phyloP scores from a whole-genome alignment of 495 filamentous ascomycete genomes.

The Penicillium macrosclerotiorum region DNA sequence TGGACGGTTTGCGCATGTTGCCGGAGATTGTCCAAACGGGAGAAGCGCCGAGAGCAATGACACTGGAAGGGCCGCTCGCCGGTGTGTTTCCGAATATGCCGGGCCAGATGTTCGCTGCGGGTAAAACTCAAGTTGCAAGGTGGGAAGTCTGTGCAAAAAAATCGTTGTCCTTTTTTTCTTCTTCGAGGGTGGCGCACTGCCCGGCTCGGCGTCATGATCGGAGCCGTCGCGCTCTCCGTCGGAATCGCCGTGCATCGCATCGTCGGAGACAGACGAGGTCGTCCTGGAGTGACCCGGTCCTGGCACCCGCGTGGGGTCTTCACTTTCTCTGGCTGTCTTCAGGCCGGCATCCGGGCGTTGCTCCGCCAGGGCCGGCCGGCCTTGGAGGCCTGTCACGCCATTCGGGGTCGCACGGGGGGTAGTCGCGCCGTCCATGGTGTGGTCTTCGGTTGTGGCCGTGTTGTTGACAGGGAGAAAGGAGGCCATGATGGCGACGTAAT shows the following conservation, averaged over 20 bases:
- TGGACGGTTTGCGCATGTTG: slow-evolving; percentile 98
- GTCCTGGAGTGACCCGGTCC: slow-evolving; percentile 21
- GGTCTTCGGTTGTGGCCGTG: slow-evolving; percentile 55
- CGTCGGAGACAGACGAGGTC: slow-evolving; percentile 55
- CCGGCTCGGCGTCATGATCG: slow-evolving; percentile 69
- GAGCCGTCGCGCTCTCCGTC: slow-evolving; percentile 73
- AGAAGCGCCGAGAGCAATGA: slow-evolving; percentile 92
- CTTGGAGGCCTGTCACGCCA: slow-evolving; percentile 33
- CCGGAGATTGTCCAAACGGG: slow-evolving; percentile 91
- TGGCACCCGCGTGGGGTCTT: slow-evolving; percentile 11
- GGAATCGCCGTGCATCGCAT: slow-evolving; percentile 71
- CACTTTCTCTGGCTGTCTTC: slow-evolving; percentile 12
- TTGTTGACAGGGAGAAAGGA: slow-evolving; percentile 79
- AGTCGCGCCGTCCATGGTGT: slow-evolving; percentile 52
- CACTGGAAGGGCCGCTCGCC: slow-evolving; percentile 97
- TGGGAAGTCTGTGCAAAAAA: slow-evolving; percentile 97
- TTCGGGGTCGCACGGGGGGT: slow-evolving; percentile 58
- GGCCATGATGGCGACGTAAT: slow-evolving; percentile 45
- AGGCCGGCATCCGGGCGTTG: slow-evolving; percentile 11
- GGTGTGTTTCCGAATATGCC: slow-evolving; percentile 97
- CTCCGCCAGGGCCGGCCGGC: slow-evolving; percentile 28
- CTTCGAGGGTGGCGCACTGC: slow-evolving; percentile 66
- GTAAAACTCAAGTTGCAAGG: slow-evolving; percentile 95
- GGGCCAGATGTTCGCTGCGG: slow-evolving; percentile 89
- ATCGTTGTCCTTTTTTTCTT: slow-evolving; percentile 97